phyloP scores from a whole-genome alignment of 176 grass and related monocot species.

The Carex kokanica region DNA sequence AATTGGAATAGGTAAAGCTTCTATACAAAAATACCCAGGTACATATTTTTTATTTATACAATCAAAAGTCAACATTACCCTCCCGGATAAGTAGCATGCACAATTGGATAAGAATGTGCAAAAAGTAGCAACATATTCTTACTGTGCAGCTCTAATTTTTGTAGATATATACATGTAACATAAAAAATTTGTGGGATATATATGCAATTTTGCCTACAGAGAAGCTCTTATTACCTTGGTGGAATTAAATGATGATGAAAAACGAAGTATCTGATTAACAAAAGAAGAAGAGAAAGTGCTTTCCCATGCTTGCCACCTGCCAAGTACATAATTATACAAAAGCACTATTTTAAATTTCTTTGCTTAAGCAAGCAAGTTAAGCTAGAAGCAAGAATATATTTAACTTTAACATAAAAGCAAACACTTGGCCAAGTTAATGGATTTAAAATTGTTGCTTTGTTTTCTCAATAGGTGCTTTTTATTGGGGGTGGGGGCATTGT shows the following conservation, averaged over 20 bases:
- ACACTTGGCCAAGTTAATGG: background rate
- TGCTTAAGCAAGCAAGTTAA: background rate
- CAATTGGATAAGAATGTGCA: slow-evolving; percentile 21
- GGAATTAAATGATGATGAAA: slow-evolving; percentile 62
- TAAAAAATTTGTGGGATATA: background rate
- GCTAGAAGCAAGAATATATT: background rate
- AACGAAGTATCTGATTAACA: slow-evolving; percentile 48
- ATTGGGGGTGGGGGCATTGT: background rate
- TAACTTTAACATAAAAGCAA: slow-evolving; percentile 15
- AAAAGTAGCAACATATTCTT: slow-evolving; percentile 5
- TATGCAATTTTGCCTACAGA: background rate
- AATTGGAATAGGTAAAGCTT: background rate
- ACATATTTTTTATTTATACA: background rate
- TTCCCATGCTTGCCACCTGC: slow-evolving; percentile 81
- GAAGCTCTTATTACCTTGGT: slow-evolving; percentile 51
- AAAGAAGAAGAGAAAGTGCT: slow-evolving; percentile 41
- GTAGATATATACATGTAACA: background rate
- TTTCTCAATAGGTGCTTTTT: background rate
- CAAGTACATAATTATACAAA: slow-evolving; percentile 21
- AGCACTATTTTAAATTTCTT: background rate
- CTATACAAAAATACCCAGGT: background rate
- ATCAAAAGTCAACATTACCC: too few species aligned
- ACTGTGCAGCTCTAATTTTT: background rate
- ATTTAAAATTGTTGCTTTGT: background rate
- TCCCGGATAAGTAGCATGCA: background rate